phyloP scores from a whole-genome alignment of 306 rosid species.

The Lotus japonicus region DNA sequence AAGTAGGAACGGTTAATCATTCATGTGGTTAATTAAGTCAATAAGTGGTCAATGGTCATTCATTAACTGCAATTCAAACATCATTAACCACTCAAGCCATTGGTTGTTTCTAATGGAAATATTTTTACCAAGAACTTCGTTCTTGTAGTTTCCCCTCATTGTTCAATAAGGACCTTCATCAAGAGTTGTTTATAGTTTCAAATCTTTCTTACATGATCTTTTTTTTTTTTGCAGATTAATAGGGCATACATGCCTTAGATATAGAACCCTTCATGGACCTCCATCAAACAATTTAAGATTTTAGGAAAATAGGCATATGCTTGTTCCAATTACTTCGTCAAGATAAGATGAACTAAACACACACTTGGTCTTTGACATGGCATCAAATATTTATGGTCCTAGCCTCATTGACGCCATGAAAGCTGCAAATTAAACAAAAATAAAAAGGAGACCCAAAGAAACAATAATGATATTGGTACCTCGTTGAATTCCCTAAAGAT shows the following conservation, averaged over 20 bases:
- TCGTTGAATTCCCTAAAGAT: slow-evolving; percentile 88
- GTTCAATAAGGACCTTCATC: neutral
- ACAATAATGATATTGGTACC: slow-evolving; percentile 34
- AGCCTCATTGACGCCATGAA: neutral
- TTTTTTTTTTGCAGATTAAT: neutral
- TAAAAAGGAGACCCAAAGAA: neutral
- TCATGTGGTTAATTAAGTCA: neutral
- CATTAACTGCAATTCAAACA: slow-evolving; percentile 1
- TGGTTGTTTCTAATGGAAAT: neutral
- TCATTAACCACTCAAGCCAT: neutral
- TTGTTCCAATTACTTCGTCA: neutral
- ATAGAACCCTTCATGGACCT: neutral
- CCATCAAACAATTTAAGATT: no score
- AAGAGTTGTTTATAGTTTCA: neutral
- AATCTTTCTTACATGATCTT: neutral
- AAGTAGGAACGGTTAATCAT: neutral
- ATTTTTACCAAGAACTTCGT: neutral
- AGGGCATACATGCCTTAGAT: slow-evolving; percentile 1
- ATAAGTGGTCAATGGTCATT: neutral
- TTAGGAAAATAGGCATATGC: no score
- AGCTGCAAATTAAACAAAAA: neutral
- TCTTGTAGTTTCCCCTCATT: neutral
- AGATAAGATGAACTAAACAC: neutral
- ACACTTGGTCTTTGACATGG: neutral
- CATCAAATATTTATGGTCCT: neutral